Evolutionary conservation across 306 rosid species (phyloP).

Genomic region (Cucurbita ficifolia): DNA sequence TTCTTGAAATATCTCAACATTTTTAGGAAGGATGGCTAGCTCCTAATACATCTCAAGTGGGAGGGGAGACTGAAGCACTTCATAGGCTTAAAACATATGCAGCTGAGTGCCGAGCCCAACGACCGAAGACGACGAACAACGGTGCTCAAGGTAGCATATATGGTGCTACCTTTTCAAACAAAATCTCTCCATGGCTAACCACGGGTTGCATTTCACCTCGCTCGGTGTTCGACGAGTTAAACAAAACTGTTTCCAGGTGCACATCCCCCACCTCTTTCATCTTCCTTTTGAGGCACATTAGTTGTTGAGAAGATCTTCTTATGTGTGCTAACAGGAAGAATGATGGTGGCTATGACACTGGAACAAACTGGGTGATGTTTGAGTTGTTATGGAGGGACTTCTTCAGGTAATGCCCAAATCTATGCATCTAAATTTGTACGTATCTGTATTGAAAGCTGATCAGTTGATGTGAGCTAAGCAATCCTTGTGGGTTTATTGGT

Average conservation of each 20-base stretch:
- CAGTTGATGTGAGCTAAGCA: too few species aligned
- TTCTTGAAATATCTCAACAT: constrained; percentile 1
- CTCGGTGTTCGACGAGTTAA: constrained; percentile 63
- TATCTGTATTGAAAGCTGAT: too few species aligned
- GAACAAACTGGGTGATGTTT: constrained; percentile 79
- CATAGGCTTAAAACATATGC: constrained; percentile 69
- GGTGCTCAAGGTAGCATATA: constrained; percentile 52
- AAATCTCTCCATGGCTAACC: constrained; percentile 93
- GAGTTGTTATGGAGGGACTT: constrained; percentile 97
- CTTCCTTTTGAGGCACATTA: constrained; percentile 11
- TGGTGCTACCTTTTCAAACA: constrained; percentile 94
- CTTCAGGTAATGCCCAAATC: constrained; percentile 51
- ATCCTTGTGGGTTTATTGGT: not conserved
- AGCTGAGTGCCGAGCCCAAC: constrained; percentile 72
- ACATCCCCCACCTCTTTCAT: not conserved
- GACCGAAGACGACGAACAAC: constrained; percentile 39
- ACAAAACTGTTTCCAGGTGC: constrained; percentile 61
- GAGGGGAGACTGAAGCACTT: constrained; percentile 91
- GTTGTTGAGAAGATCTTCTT: constrained; percentile 2
- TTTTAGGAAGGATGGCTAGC: constrained; percentile 61
- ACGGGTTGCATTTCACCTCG: constrained; percentile 97
- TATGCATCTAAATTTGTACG: not conserved
- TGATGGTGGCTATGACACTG: constrained; percentile 42
- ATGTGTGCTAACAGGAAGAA: constrained; percentile 23
- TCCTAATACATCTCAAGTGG: constrained; percentile 48